phyloP scores from a whole-genome alignment of 2,329 filamentous ascomycete genomes.

The Clarireedia homoeocarpa region DNA sequence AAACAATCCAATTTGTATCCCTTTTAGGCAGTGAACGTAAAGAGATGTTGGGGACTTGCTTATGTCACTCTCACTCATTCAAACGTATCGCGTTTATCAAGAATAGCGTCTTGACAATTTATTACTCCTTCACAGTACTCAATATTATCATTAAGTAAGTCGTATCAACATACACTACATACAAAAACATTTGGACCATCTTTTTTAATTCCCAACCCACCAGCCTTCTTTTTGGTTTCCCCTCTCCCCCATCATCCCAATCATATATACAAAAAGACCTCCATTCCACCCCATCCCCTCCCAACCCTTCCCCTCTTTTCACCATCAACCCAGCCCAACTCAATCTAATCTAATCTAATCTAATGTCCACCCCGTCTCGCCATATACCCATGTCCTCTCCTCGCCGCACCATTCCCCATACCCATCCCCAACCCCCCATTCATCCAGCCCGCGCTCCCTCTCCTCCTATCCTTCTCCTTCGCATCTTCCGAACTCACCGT shows the following conservation, averaged over 20 bases:
- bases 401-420: conserved; percentile 1
- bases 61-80: too few species aligned
- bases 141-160: conserved; percentile 8
- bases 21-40: too few species aligned
- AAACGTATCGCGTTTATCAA: too few species aligned
- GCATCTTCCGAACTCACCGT: conserved; percentile 14
- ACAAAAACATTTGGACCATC: background rate
- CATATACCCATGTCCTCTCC: conserved; percentile 8
- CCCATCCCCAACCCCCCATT: conserved; percentile 1
- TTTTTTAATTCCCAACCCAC: background rate
- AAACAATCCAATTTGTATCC: too few species aligned
- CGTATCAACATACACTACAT: conserved; percentile 5
- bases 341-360: background rate
- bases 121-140: too few species aligned
- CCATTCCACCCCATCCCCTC: background rate
- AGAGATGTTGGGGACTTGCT: too few species aligned
- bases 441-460: conserved; percentile 3
- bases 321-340: background rate
- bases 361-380: conserved; percentile 5
- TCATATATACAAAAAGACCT: conserved; percentile 5
- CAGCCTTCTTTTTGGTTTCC: background rate
- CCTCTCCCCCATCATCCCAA: background rate
- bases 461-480: conserved; percentile 10
- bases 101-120: too few species aligned
- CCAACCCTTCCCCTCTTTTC: background rate